Evolutionary conservation across 805 yeast species (phyloP), one percentile per base, ranked within the genome.

Genomic region (Kodamaea hsintzibuensis): DNA sequence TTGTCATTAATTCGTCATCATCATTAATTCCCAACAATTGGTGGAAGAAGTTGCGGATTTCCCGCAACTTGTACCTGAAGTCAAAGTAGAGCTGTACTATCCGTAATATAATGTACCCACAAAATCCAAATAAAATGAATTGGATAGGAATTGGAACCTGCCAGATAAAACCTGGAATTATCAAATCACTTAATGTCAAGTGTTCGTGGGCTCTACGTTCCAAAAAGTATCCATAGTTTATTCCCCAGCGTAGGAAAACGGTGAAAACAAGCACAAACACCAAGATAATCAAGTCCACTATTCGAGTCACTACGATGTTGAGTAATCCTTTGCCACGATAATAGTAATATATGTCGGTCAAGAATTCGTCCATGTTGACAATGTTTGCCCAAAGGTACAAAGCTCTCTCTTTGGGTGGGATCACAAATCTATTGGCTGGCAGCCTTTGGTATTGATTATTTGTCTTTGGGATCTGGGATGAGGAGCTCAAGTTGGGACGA

Each of bases 381-480:
- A 95, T 90, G 63, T 95, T 95, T 1, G 98, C 96, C 98, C 99
- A 95, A 56, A 90, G 80, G 91, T 98, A 95, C 14, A 89, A 74
- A 0, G 98, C 96, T 48, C 91, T 74, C 64, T 92, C 97, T 47
- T 68, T 70, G 3, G 79, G 79, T 13, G 80, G 78, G 18, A 76
- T 74, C 4, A 69, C 45, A 47, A 56, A 49, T 40, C 47, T 42
- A 22, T 42, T 48, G 22, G 50, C 30, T 8, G 18, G 42, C 18
- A 37, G 35, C 7, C 35, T 40, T 40, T 19, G 17, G n/a, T 17
- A 37, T 43, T 40, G 19, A 25, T 14, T 40, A 40, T 18, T 40
- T 42, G 45, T 17, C 22, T 16, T 13, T 42, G 45, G 45, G 9
- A 13, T 6, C 7, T 18, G 22, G 6, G 25, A 22, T 17, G 45